These are phyloP conservation scores for Sextonia rubra DNA, from an alignment of 164 flowering plant species.

Conservation along the genomic window DNA sequence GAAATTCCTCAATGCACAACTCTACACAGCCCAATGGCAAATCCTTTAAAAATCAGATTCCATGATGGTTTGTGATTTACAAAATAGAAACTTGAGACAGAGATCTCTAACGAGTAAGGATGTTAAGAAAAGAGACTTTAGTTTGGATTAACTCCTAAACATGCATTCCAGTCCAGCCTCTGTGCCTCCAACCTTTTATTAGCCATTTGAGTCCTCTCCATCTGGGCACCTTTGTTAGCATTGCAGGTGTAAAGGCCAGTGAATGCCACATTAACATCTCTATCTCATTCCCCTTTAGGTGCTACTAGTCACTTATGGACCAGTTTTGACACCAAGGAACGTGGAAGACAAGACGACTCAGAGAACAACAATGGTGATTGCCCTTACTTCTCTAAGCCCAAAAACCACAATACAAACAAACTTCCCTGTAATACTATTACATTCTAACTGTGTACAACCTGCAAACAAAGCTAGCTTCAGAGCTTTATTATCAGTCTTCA, in stretches of 20 bases:
- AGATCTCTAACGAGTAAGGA: conserved; percentile 27
- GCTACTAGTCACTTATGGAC: background rate
- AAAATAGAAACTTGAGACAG: background rate
- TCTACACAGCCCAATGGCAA: conserved; percentile 3
- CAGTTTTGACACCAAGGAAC: conserved; percentile 24
- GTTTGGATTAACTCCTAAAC: conserved; percentile 52
- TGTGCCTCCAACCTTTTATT: conserved; percentile 43
- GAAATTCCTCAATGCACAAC: background rate
- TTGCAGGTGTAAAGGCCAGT: conserved; percentile 1
- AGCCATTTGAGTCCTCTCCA: conserved; percentile 23
- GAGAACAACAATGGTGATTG: conserved; percentile 24
- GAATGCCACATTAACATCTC: conserved; percentile 29
- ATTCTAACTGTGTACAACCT: too few relatives aligned
- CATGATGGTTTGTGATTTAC: background rate
- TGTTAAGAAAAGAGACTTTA: conserved; percentile 55
- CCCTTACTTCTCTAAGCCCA: conserved; percentile 31
- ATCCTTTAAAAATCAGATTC: conserved; percentile 18
- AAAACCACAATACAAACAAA: conserved; percentile 14
- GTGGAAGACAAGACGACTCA: conserved; percentile 25
- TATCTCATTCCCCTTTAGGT: conserved; percentile 26
- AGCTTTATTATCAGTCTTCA: too few relatives aligned
- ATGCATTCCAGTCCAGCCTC: conserved; percentile 45
- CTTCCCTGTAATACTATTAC: too few relatives aligned
- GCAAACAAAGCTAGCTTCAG: too few relatives aligned
- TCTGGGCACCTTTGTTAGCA: conserved; percentile 13